Conservation (phyloP, 768 basidiomycete genomes). For the Boletus pseudopeckii region DNA sequence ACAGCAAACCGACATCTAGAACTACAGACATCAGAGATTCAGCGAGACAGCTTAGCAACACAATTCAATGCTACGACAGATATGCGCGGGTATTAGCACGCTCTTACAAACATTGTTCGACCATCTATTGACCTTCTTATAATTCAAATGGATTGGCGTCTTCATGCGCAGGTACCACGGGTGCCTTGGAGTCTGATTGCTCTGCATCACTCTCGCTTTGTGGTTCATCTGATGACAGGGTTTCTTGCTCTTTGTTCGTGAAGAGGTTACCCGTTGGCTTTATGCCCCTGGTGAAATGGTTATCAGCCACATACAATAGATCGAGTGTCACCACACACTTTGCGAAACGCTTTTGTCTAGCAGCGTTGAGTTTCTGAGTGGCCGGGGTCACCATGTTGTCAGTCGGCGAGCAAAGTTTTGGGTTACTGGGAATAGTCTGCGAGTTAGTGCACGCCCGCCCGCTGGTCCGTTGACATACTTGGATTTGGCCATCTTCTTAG, state of each 20-base stretch:
- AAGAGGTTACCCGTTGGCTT: conserved; percentile 64
- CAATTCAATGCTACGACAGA: conserved; percentile 24
- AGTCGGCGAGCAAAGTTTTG: conserved; percentile 86
- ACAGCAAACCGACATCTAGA: conserved; percentile 19
- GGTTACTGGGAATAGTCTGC: conserved; percentile 56
- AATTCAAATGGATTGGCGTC: conserved; percentile 71
- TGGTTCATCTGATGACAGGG: conserved; percentile 23
- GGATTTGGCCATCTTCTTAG: conserved; percentile 89
- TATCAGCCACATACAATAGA: conserved; percentile 6
- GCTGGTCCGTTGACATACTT: conserved; percentile 51
- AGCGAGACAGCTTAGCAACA: conserved; percentile 27
- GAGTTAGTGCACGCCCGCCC: not conserved
- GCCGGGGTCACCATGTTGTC: conserved; percentile 93
- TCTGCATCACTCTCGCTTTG: conserved; percentile 40
- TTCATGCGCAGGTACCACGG: conserved; percentile 38
- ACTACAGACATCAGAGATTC: conserved; percentile 26
- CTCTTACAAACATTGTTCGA: conserved; percentile 26
- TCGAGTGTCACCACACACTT: conserved; percentile 54
- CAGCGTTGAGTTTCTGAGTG: conserved; percentile 86
- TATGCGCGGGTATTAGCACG: conserved; percentile 17
- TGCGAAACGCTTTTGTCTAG: conserved; percentile 89
- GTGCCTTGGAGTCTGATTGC: conserved; percentile 30
- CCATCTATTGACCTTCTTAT: not conserved
- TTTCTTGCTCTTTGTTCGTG: conserved; percentile 37
- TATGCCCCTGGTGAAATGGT: conserved; percentile 41